Evolutionary conservation across 1,139 yeast genomes (phyloP).

Genomic region (Pichia sp.): DNA sequence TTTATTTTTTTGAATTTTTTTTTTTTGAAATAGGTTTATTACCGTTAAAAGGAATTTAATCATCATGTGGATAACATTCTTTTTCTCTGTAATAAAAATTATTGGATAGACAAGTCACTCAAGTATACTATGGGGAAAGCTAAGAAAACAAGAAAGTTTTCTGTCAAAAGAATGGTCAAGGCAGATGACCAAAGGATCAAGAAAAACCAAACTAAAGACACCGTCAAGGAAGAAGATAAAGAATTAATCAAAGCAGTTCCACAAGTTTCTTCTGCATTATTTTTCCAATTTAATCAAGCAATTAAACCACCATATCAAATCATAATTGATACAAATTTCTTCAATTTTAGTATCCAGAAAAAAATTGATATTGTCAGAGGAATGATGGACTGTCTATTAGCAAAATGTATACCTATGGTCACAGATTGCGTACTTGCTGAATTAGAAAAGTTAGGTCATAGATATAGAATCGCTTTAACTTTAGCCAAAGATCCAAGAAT

Average conservation of each 20-base stretch:
- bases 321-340: slow-evolving; percentile 90
- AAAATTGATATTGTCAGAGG: slow-evolving; percentile 89
- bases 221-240: slow-evolving; percentile 47
- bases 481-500: slow-evolving; percentile 93
- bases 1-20: no score
- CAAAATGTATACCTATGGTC: slow-evolving; percentile 90
- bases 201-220: slow-evolving; percentile 33
- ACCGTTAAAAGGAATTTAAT: no score
- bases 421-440: slow-evolving; percentile 99
- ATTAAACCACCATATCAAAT: slow-evolving; percentile 97
- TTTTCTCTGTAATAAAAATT: no score
- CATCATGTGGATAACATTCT: no score
- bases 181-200: slow-evolving; percentile 64
- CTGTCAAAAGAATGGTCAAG: slow-evolving; percentile 78
- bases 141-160: slow-evolving; percentile 93
- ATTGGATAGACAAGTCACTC: no score
- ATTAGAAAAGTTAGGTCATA: slow-evolving; percentile 90
- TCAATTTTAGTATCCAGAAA: slow-evolving; percentile 92
- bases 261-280: slow-evolving; percentile 90
- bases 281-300: slow-evolving; percentile 90
- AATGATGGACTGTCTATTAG: slow-evolving; percentile 91
- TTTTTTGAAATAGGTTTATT: no score
- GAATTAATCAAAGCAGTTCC: slow-evolving; percentile 83
- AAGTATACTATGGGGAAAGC: slow-evolving; percentile 75
- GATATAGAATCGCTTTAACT: slow-evolving; percentile 83